These are phyloP conservation scores for Phlebiopsis flavidoalba DNA, from an alignment of 768 basidiomycete genomes.

Conservation along the genomic window DNA sequence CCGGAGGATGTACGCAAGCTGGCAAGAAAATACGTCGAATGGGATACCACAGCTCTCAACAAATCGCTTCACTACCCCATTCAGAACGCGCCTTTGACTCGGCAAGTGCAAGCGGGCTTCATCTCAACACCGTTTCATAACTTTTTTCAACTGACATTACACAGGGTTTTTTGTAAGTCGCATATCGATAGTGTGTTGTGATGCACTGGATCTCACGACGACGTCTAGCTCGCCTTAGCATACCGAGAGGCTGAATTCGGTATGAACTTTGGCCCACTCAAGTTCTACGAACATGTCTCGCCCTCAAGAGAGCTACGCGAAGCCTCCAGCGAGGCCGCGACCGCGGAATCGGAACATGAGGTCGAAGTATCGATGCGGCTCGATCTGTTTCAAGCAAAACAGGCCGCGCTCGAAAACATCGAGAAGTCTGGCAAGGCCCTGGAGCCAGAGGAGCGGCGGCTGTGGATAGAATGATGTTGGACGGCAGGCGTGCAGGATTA, in stretches of 20 bases:
- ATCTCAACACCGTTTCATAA: not conserved
- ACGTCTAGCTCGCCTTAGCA: slow-evolving; percentile 49
- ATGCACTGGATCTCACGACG: not conserved
- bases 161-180: slow-evolving; percentile 72
- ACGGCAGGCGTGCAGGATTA: slow-evolving; percentile 77
- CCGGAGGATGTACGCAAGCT: slow-evolving; percentile 52
- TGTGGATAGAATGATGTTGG: slow-evolving; percentile 78
- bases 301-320: slow-evolving; percentile 69
- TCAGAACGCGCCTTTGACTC: slow-evolving; percentile 62
- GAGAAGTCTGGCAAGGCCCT: slow-evolving; percentile 53
- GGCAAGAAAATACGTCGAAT: slow-evolving; percentile 54
- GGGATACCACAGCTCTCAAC: slow-evolving; percentile 51
- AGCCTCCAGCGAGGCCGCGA: slow-evolving; percentile 71
- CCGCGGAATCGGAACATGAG: slow-evolving; percentile 58
- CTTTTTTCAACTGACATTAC: not conserved
- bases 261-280: slow-evolving; percentile 47
- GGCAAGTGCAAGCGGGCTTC: slow-evolving; percentile 35
- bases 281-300: slow-evolving; percentile 84
- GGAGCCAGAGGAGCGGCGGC: slow-evolving; percentile 60
- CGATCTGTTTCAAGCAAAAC: slow-evolving; percentile 74
- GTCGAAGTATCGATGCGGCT: slow-evolving; percentile 79
- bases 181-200: not conserved
- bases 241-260: slow-evolving; percentile 53
- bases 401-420: slow-evolving; percentile 64
- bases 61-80: slow-evolving; percentile 50